Percentiles rank a stretch among this genome's conserved stretches.
phyloP scores from a whole-genome alignment of 2,329 filamentous ascomycete genomes.

The Claviceps sp. region DNA sequence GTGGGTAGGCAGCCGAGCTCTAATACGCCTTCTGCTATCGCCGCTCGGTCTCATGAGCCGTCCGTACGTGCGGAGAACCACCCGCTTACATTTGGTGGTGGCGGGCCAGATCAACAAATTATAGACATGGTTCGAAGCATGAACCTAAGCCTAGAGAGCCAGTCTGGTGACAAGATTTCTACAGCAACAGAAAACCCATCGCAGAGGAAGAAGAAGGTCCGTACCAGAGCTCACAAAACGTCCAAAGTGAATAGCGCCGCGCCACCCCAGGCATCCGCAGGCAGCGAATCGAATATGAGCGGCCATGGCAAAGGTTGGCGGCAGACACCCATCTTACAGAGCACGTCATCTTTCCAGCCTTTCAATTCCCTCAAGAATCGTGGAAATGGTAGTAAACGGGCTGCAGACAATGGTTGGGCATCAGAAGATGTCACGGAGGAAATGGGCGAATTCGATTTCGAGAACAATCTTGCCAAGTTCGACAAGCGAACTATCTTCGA shows the following conservation, averaged over 20 bases:
- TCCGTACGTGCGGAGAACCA: conserved; percentile 5
- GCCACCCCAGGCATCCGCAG: conserved; percentile 14
- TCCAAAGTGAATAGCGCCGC: conserved; percentile 15
- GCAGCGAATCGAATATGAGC: conserved; percentile 14
- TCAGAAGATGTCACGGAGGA: conserved; percentile 94
- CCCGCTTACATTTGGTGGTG: neutral
- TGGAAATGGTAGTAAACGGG: conserved; percentile 29
- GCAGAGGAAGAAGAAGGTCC: conserved; percentile 18
- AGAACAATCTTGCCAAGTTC: conserved; percentile 79
- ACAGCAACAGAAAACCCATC: conserved; percentile 12
- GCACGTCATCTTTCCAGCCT: conserved; percentile 48
- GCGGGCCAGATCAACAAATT: conserved; percentile 13
- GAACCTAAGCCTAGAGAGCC: conserved; percentile 9
- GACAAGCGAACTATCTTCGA: conserved; percentile 88
- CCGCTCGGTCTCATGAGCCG: neutral
- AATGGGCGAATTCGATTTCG: conserved; percentile 89
- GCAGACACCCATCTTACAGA: conserved; percentile 46
- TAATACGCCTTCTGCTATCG: conserved; percentile 13
- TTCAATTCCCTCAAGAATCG: conserved; percentile 47
- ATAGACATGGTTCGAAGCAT: conserved; percentile 16
- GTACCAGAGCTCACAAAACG: conserved; percentile 19
- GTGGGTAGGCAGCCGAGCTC: conserved; percentile 34
- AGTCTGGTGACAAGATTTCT: conserved; percentile 9
- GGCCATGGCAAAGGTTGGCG: conserved; percentile 42
- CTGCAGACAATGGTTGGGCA: conserved; percentile 69